These are phyloP conservation scores for Fusarium graminum DNA, from an alignment of 2,329 filamentous ascomycete genomes.

Conservation along the genomic window DNA sequence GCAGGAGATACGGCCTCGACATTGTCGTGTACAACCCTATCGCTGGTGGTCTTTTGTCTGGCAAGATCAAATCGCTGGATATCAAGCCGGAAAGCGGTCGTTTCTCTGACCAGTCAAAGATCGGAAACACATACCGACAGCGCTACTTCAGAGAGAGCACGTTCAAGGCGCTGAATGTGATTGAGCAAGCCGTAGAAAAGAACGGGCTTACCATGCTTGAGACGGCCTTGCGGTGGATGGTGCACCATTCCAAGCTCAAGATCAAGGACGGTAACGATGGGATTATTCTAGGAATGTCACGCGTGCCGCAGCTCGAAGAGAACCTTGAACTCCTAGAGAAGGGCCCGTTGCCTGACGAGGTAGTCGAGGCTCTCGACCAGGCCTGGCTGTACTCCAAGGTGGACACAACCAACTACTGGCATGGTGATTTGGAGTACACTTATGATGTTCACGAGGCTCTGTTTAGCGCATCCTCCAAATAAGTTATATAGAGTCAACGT, in stretches of 20 bases:
- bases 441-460: constrained; percentile 74
- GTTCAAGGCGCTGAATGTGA: constrained; percentile 72
- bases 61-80: constrained; percentile 79
- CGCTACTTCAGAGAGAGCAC: constrained; percentile 79
- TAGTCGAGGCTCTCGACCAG: constrained; percentile 79
- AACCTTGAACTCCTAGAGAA: constrained; percentile 72
- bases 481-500: constrained; percentile 21
- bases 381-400: constrained; percentile 80
- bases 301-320: constrained; percentile 67
- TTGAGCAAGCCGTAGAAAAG: constrained; percentile 76
- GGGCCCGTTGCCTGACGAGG: constrained; percentile 81
- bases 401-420: constrained; percentile 67
- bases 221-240: constrained; percentile 78
- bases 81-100: constrained; percentile 74
- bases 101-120: constrained; percentile 71
- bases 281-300: constrained; percentile 71
- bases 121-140: constrained; percentile 70
- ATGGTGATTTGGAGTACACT: constrained; percentile 72
- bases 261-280: constrained; percentile 68
- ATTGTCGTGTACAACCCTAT: constrained; percentile 87
- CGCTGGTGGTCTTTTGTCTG: constrained; percentile 83
- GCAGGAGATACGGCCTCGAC: constrained; percentile 80
- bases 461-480: constrained; percentile 64
- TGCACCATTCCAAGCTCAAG: constrained; percentile 75
- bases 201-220: constrained; percentile 78